Evolutionary conservation across 805 yeast genomes (phyloP).

Genomic region (Pichia californica): DNA sequence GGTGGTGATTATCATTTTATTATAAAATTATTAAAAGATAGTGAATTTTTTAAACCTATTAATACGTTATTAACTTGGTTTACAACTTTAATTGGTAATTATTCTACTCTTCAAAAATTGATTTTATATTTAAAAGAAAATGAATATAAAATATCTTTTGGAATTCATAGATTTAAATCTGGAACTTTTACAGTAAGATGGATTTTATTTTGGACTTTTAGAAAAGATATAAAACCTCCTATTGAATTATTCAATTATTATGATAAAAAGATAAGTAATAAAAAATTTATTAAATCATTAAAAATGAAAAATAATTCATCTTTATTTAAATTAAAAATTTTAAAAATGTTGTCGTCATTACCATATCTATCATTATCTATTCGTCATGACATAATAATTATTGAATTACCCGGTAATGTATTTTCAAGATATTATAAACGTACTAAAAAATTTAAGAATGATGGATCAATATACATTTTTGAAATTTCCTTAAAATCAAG

Average conservation of each 20-base stretch:
- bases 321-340: background rate
- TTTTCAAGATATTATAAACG: conserved; percentile 28
- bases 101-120: conserved; percentile 7
- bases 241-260: conserved; percentile 9
- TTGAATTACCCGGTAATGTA: conserved; percentile 16
- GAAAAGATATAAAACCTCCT: conserved; percentile 12
- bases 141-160: conserved; percentile 19
- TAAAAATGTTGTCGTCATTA: background rate
- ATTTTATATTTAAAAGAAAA: background rate
- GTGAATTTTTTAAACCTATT: conserved; percentile 3
- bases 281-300: background rate
- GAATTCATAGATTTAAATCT: conserved; percentile 26
- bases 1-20: conserved; percentile 45
- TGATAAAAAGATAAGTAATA: background rate
- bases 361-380: conserved; percentile 3
- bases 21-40: conserved; percentile 13
- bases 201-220: conserved; percentile 34
- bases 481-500: conserved; percentile 1
- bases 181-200: conserved; percentile 29
- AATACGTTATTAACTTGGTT: conserved; percentile 12
- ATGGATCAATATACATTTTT: conserved; percentile 11
- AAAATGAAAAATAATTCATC: background rate
- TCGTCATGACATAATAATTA: background rate
- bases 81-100: conserved; percentile 13
- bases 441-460: background rate